Evolutionary conservation across 2,329 filamentous ascomycete genomes (phyloP), one percentile per base, ranked within the genome.

Genomic region (Penicillium brevicompactum): DNA sequence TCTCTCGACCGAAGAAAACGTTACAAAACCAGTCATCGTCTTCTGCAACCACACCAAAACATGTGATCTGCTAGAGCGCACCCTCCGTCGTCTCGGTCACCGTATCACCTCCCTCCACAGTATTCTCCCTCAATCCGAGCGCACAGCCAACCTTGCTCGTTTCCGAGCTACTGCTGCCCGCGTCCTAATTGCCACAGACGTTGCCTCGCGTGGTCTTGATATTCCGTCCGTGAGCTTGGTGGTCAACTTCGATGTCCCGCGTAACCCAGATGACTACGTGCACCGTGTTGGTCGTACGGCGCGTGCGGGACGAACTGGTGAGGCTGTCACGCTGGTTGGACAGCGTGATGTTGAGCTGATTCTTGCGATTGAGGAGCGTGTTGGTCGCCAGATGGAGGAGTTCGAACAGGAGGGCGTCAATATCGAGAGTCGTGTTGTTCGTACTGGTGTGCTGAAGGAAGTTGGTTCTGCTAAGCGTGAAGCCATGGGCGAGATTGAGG

Each of bases 181-280:
- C 13, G 89, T 99, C 53, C 84, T 99, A 1, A 90, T 99, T 10
- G 93, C 94, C 1, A 99, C 94, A 0, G 94, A 99, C 71, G 92
- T 99, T 13, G 94, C 94, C 1, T 90, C 92, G 18, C 85, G 94
- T 73, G 94, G 94, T 81, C 84, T 99, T 4, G 94, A 99, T 77
- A 97, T 99, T 58, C 93, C 93, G 1, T 90, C 92, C 63, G 93
- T 97, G 6, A 88, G 84, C 51, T 76, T 97, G 14, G 94, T 99
- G 2, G 79, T 99, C 69, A 97, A 99, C 76, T 99, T 92, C 75
- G 94, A 99, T 70, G 86, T 99, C 1, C 94, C 94, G 0, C 87
- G 93, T n/a, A 91, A 97, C 70, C 91, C 93, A 3, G 92, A 97
- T 72, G 93, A 97, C 75, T 99, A 99, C 73, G 94, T 99, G 62